A percentile compares a stretch with the other conserved stretches of the same genome.
These are phyloP conservation scores for Tetramitus jugosus DNA, from an alignment of 208 protist species.

Conservation along the genomic window DNA sequence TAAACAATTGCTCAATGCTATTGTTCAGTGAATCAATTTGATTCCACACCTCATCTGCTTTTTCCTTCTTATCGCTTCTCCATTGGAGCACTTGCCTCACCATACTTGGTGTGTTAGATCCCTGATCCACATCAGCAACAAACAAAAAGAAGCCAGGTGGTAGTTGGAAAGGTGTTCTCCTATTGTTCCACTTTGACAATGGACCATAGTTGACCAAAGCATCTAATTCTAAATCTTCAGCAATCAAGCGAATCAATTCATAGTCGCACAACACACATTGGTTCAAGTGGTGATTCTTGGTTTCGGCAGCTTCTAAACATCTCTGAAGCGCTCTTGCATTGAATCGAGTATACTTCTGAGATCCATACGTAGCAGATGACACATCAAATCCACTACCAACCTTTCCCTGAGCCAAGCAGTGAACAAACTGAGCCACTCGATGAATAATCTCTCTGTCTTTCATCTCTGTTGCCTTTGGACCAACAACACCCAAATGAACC, in stretches of 20 bases:
- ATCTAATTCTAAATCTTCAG: background rate
- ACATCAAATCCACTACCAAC: constrained; percentile 93
- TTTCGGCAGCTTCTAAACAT: too few species aligned
- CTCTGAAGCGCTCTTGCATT: too few species aligned
- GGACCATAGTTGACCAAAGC: background rate
- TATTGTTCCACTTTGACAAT: background rate
- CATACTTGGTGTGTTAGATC: constrained; percentile 84
- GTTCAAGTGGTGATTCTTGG: too few species aligned
- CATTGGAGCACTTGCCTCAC: constrained; percentile 79
- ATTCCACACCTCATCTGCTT: constrained; percentile 57
- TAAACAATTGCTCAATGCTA: background rate
- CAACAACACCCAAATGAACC: constrained; percentile 37
- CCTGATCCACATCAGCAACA: constrained; percentile 46
- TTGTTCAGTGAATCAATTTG: constrained; percentile 50
- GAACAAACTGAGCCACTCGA: constrained; percentile 76
- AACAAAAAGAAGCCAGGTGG: constrained; percentile 35
- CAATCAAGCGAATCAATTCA: background rate
- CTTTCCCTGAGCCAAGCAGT: constrained; percentile 87
- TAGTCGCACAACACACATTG: too few species aligned
- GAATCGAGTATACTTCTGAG: constrained; percentile 78
- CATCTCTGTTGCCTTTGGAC: background rate
- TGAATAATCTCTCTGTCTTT: constrained; percentile 55
- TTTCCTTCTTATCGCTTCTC: constrained; percentile 48
- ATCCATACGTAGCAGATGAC: constrained; percentile 81
- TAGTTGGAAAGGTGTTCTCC: background rate